A percentile compares a stretch with the other conserved stretches of the same genome.
Evolutionary conservation across 192 early-diverging fungal species (phyloP).

Genomic region (Dissophora ornata): DNA sequence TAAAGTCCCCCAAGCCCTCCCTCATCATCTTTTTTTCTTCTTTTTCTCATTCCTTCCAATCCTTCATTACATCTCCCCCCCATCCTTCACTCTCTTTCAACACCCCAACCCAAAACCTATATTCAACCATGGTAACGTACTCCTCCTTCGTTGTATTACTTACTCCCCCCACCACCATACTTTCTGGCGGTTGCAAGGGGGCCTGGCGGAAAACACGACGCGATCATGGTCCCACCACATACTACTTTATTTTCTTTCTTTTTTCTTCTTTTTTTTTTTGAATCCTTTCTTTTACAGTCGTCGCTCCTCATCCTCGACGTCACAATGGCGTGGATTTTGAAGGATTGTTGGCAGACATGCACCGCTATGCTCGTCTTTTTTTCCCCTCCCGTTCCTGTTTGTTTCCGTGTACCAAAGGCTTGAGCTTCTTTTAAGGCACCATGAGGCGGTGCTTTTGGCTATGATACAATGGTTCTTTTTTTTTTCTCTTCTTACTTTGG

Average conservation of each 20-base stretch:
- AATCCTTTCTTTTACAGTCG: too few species aligned
- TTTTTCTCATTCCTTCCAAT: background rate
- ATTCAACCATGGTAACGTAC: conserved; percentile 22
- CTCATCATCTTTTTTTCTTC: conserved; percentile 19
- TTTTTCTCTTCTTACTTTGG: too few species aligned
- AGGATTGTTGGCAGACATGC: too few species aligned
- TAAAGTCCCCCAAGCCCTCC: conserved; percentile 7
- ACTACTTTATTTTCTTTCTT: too few species aligned
- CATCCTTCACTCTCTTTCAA: background rate
- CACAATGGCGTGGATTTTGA: too few species aligned
- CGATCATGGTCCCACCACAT: too few species aligned
- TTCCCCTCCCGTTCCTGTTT: background rate
- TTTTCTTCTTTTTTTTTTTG: too few species aligned
- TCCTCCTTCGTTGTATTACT: background rate
- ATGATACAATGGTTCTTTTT: background rate
- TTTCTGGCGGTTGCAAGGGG: background rate
- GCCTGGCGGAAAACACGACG: background rate
- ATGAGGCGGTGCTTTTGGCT: background rate
- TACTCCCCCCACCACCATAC: background rate
- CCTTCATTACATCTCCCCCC: background rate
- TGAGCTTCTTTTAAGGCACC: background rate
- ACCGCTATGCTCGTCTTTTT: background rate
- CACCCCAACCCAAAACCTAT: background rate
- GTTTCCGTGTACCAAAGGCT: too few species aligned
- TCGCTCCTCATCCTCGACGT: too few species aligned